A percentile compares a stretch with the other conserved stretches of the same genome.
Evolutionary conservation across 2,329 filamentous ascomycete species (phyloP).

Genomic region (Cladosporium sp.): DNA sequence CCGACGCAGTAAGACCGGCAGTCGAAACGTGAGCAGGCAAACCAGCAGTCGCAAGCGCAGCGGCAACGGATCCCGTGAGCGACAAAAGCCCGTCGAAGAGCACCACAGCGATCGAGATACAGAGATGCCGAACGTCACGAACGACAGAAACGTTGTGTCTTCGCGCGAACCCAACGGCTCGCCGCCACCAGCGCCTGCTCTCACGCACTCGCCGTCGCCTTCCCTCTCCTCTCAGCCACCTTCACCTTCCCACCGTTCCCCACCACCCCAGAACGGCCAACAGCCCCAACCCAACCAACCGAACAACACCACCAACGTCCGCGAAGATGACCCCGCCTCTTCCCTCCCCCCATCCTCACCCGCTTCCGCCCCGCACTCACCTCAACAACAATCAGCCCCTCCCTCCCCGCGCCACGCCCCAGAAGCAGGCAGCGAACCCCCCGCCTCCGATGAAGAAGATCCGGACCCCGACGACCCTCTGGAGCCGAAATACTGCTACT

Average conservation of each 20-base stretch:
- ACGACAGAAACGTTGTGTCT: constrained; percentile 7
- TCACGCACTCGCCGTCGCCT: constrained; percentile 1
- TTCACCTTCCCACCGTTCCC: not conserved
- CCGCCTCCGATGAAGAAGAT: constrained; percentile 13
- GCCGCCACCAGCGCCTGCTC: constrained; percentile 7
- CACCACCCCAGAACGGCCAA: not conserved
- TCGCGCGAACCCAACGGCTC: not conserved
- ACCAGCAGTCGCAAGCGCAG: constrained; percentile 11
- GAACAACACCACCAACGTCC: constrained; percentile 7
- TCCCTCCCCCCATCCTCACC: constrained; percentile 10
- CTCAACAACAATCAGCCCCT: constrained; percentile 2
- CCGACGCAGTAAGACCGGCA: constrained; percentile 9
- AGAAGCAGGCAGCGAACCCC: constrained; percentile 2
- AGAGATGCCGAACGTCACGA: constrained; percentile 3
- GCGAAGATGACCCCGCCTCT: constrained; percentile 5
- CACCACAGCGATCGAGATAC: constrained; percentile 3
- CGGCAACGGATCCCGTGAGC: constrained; percentile 1
- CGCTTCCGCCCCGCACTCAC: not conserved
- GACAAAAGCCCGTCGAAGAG: not conserved
- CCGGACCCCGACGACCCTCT: constrained; percentile 45
- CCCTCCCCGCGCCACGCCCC: not conserved
- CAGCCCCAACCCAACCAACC: not conserved
- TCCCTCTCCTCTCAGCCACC: not conserved
- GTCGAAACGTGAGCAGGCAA: constrained; percentile 11
- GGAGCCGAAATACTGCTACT: constrained; percentile 63